Evolutionary conservation across 805 yeast genomes (phyloP), one percentile per base, ranked within the genome.

Genomic region (Pichia insulana): DNA sequence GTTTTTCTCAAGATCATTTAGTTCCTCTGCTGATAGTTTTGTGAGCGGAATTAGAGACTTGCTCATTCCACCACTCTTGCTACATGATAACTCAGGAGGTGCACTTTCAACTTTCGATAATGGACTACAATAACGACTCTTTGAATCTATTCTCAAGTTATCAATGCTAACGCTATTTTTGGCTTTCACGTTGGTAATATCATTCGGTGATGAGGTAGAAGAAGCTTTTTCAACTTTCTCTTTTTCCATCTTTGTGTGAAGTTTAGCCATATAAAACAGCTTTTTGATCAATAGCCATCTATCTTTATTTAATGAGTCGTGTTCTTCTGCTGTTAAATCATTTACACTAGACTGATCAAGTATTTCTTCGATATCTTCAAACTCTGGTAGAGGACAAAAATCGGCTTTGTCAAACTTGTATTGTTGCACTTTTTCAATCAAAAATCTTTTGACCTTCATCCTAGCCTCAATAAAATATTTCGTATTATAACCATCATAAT

Each of bases 281-380:
- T 83, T 74, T 55, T 83, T 84, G 53, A 84, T 62, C 68, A 84
- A 71, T 34, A 70, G 67, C 87, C 89, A 81, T 55, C 84, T 73
- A 55, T 78, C 81, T 34, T 59, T 64, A 54, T 76, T 74, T 71
- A 41, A 17, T n/a, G 32, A 26, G 17, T 43, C 30, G 28, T 32
- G 38, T 25, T 43, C 41, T 6, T 47, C 61, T 38, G 22, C 39
- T 13, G 45, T 30, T 50, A 66, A 50, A 25, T 57, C 22, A 15
- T 38, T 56, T 35, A 62, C 52, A 13, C 52, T 52, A 18, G 72
- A 76, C 32, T 68, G 64, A 19, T 69, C 68, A 46, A 84, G 63
- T 50, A 80, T 79, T 2, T 70, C 76, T 28, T 67, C 50, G 6
- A 84, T 76, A 44, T 74, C 77, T 17, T 78, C 75, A 39, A 67